A percentile compares a stretch with the other conserved stretches of the same genome.
Evolutionary conservation across 2,329 filamentous ascomycete species (phyloP).

Genomic region (Exserohilum rostratum): DNA sequence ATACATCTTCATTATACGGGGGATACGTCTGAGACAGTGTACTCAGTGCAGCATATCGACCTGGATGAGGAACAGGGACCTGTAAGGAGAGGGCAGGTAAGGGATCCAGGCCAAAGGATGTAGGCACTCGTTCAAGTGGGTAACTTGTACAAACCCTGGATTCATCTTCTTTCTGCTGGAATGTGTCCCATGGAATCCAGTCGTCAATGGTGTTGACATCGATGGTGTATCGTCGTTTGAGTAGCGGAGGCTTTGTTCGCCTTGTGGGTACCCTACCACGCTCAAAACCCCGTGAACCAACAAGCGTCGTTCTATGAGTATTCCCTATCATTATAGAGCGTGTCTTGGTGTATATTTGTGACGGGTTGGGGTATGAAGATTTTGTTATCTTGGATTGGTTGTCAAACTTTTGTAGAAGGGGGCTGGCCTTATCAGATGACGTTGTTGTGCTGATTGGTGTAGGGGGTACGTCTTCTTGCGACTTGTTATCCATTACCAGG

Average conservation of each 20-base stretch:
- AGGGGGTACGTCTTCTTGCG: too few species aligned
- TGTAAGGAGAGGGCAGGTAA: not conserved
- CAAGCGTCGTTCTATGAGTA: constrained; percentile 9
- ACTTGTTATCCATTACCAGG: not conserved
- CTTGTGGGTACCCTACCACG: constrained; percentile 21
- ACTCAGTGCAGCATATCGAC: constrained; percentile 13
- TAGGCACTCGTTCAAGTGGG: not conserved
- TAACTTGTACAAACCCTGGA: not conserved
- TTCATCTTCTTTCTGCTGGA: not conserved
- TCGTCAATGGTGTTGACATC: constrained; percentile 20
- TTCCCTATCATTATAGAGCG: constrained; percentile 5
- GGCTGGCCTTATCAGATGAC: not conserved
- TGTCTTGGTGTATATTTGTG: constrained; percentile 16
- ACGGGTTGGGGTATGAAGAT: constrained; percentile 1
- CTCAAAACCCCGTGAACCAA: constrained; percentile 22
- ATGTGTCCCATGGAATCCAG: not conserved
- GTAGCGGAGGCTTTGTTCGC: constrained; percentile 16
- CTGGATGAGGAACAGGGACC: constrained; percentile 9
- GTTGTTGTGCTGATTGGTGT: not conserved
- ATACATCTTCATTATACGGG: constrained; percentile 10
- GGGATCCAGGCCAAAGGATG: not conserved
- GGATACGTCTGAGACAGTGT: not conserved
- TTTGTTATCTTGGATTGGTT: not conserved
- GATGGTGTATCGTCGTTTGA: constrained; percentile 29
- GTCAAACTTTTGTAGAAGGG: not conserved